phyloP scores from a whole-genome alignment of 176 grass and related monocot species.

The Thalia dealbata region DNA sequence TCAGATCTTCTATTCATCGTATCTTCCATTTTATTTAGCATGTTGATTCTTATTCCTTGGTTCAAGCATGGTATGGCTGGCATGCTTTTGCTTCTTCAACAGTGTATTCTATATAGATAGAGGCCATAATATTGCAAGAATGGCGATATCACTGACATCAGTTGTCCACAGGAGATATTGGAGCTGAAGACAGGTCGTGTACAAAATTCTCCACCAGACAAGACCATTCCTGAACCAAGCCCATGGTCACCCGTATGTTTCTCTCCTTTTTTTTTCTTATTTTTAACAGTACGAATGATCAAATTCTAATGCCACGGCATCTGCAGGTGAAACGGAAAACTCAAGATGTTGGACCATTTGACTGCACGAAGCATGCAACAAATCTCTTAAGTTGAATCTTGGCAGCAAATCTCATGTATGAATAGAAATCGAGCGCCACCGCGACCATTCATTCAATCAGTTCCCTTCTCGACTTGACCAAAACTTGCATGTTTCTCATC shows the following conservation, averaged over 20 bases:
- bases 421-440: too few relatives aligned
- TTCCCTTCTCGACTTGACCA: too few relatives aligned
- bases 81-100: background rate
- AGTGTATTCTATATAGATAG: background rate
- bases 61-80: background rate
- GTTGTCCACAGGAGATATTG: slow-evolving; percentile 58
- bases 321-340: slow-evolving; percentile 66
- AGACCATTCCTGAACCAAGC: slow-evolving; percentile 46
- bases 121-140: background rate
- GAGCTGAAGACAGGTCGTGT: slow-evolving; percentile 63
- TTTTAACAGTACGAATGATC: background rate
- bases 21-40: background rate
- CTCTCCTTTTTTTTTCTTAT: slow-evolving; percentile 5
- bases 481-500: too few relatives aligned
- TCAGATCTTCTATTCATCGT: slow-evolving; percentile 17
- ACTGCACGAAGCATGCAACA: slow-evolving; percentile 66
- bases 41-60: background rate
- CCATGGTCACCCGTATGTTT: slow-evolving; percentile 81
- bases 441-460: too few relatives aligned
- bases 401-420: background rate
- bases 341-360: slow-evolving; percentile 51
- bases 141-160: background rate
- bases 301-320: too few relatives aligned
- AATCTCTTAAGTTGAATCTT: background rate
- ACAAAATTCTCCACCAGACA: slow-evolving; percentile 82